Percentiles rank a stretch among this genome's conserved stretches.
Evolutionary conservation across 768 basidiomycete genomes (phyloP).

Genomic region (Saitozyma podzolica): DNA sequence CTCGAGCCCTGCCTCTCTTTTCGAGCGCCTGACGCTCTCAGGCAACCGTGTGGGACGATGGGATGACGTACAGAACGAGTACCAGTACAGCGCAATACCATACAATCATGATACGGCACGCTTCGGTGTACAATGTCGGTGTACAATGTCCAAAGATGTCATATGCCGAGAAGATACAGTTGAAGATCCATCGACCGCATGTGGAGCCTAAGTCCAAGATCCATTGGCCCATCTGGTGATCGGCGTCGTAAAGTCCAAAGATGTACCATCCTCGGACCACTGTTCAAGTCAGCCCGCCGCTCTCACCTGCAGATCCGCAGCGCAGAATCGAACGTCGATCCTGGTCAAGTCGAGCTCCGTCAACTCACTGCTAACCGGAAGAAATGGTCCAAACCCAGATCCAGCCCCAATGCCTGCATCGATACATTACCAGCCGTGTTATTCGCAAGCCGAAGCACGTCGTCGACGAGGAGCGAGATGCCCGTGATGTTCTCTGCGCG

Average conservation of each 20-base stretch:
- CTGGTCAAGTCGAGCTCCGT: no score
- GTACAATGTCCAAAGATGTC: no score
- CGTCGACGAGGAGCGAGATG: conserved; percentile 31
- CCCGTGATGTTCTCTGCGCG: conserved; percentile 19
- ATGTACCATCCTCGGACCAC: conserved; percentile 34
- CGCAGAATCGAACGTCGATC: no score
- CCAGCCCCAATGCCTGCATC: conserved; percentile 6
- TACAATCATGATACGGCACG: no score
- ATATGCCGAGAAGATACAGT: no score
- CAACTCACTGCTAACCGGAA: conserved; percentile 40
- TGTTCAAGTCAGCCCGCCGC: background rate
- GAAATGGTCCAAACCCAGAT: conserved; percentile 28
- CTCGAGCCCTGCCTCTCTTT: no score
- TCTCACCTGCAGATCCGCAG: background rate
- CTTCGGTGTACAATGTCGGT: no score
- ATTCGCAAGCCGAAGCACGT: conserved; percentile 24
- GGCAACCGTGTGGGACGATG: no score
- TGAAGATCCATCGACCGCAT: background rate
- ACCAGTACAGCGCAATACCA: no score
- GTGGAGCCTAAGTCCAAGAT: conserved; percentile 6
- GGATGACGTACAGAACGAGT: no score
- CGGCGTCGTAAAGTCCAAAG: conserved; percentile 37
- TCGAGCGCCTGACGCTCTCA: no score
- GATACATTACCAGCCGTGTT: conserved; percentile 13
- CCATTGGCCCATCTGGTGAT: conserved; percentile 21